These are phyloP conservation scores for Emydomyces testavorans DNA, from an alignment of 2,329 filamentous ascomycete species.

Conservation along the genomic window DNA sequence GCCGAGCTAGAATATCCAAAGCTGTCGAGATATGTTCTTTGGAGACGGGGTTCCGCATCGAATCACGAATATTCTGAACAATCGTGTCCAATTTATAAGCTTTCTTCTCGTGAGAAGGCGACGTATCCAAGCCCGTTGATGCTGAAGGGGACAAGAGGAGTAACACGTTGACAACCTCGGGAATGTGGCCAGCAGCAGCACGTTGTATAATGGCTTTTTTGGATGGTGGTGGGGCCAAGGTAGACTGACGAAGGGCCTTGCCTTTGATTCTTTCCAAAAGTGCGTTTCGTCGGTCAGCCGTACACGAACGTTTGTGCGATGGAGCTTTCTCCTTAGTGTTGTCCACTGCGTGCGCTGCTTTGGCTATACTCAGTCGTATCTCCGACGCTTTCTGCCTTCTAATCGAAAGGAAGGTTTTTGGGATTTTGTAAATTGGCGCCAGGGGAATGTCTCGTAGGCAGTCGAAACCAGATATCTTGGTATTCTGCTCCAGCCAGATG, in stretches of 20 bases:
- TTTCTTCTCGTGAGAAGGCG: constrained; percentile 43
- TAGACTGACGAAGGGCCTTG: constrained; percentile 49
- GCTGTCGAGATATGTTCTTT: constrained; percentile 39
- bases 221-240: constrained; percentile 35
- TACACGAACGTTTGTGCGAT: constrained; percentile 19
- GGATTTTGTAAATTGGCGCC: constrained; percentile 26
- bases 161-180: constrained; percentile 57
- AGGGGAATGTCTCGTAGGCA: constrained; percentile 27
- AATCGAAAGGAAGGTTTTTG: constrained; percentile 6
- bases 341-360: constrained; percentile 18
- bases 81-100: constrained; percentile 56
- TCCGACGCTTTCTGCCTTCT: constrained; percentile 32
- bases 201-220: constrained; percentile 49
- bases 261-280: constrained; percentile 64
- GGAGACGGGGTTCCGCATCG: constrained; percentile 43
- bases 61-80: constrained; percentile 56
- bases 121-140: constrained; percentile 23
- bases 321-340: constrained; percentile 13
- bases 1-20: constrained; percentile 37
- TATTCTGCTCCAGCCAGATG: constrained; percentile 35
- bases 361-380: constrained; percentile 31
- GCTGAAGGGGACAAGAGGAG: constrained; percentile 45
- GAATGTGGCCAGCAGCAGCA: constrained; percentile 54
- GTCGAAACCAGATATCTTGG: constrained; percentile 26
- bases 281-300: constrained; percentile 41